phyloP scores from a whole-genome alignment of 441 rosid genomes.

The Metrosideros polymorpha region DNA sequence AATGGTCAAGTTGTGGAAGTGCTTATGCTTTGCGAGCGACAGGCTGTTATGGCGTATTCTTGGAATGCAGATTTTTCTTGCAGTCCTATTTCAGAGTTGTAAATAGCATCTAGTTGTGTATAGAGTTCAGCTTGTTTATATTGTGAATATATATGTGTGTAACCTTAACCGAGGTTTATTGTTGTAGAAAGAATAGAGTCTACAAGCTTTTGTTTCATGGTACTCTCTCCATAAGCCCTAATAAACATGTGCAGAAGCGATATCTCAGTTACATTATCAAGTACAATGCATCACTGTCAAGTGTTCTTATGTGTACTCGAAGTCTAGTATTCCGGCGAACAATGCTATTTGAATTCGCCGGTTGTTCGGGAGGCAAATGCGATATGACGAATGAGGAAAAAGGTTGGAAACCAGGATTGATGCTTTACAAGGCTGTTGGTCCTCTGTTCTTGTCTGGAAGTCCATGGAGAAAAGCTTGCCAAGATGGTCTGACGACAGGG shows the following conservation, averaged over 20 bases:
- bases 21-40: not conserved
- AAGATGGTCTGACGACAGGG: not conserved
- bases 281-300: not conserved
- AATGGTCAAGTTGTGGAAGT: not conserved
- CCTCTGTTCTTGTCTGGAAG: not conserved
- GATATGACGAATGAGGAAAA: not conserved
- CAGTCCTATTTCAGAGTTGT: not conserved
- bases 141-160: not conserved
- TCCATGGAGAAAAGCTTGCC: not conserved
- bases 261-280: not conserved
- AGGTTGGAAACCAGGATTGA: not conserved
- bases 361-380: not conserved
- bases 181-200: not conserved
- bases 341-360: not conserved
- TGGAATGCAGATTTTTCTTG: not conserved
- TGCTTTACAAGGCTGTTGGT: not conserved
- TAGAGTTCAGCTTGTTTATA: not conserved
- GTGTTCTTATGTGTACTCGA: not conserved
- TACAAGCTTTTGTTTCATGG: not conserved
- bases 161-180: not conserved
- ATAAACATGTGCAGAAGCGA: not conserved
- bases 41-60: not conserved
- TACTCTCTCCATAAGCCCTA: not conserved
- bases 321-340: not conserved
- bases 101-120: not conserved